These are phyloP conservation scores for Heliosperma pusillum DNA, from an alignment of 148 eudicot species.

Conservation along the genomic window DNA sequence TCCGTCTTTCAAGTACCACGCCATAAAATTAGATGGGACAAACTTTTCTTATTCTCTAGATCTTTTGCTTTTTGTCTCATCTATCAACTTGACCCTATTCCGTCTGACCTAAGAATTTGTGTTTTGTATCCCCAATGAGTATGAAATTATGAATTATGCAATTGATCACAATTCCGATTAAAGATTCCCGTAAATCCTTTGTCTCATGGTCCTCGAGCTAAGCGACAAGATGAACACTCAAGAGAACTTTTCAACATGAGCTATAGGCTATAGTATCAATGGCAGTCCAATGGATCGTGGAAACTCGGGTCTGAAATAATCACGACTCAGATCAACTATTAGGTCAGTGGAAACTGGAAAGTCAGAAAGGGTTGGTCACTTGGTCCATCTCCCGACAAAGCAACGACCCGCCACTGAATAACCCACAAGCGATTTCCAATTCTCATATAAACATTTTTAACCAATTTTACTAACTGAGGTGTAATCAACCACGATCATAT, in stretches of 20 bases:
- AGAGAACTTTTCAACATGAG: not conserved
- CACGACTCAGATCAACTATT: not conserved
- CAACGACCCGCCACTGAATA: not conserved
- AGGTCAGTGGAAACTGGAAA: too few species aligned
- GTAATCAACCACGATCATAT: too few species aligned
- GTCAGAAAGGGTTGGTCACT: not conserved
- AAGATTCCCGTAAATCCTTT: not conserved
- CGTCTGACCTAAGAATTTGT: too few species aligned
- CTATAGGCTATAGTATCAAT: not conserved
- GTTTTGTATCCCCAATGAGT: too few species aligned
- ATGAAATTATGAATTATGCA: not conserved
- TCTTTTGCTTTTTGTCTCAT: too few species aligned
- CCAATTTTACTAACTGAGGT: too few species aligned
- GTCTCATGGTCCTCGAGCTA: slow-evolving; percentile 5
- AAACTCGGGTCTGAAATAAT: not conserved
- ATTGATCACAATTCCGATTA: not conserved
- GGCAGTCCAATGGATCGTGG: not conserved
- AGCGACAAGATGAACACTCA: not conserved
- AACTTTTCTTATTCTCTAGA: too few species aligned
- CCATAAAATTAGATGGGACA: too few species aligned
- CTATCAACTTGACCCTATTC: too few species aligned
- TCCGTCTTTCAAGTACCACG: too few species aligned
- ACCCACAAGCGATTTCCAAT: not conserved
- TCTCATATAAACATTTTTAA: too few species aligned
- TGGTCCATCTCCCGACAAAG: not conserved